Percentiles rank a stretch among this genome's conserved stretches.
phyloP scores from a whole-genome alignment of 306 rosid genomes.

The Phaseolus lunatus region DNA sequence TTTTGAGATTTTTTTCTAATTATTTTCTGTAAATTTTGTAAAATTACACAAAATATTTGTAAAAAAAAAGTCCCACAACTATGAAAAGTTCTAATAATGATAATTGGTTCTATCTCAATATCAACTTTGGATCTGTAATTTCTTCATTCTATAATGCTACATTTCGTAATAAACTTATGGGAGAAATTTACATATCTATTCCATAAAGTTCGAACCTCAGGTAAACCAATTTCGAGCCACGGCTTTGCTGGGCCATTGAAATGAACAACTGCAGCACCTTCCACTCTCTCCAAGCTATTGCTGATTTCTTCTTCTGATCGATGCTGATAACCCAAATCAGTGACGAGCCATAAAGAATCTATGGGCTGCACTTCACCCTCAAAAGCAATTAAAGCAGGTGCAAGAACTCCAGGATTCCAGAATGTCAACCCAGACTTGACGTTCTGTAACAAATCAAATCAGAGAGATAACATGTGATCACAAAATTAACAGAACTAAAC shows the following conservation, averaged over 20 bases:
- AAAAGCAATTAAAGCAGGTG: slow-evolving; percentile 76
- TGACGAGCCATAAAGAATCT: slow-evolving; percentile 70
- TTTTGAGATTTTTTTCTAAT: too few species aligned
- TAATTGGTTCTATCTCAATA: slow-evolving; percentile 46
- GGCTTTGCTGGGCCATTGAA: slow-evolving; percentile 96
- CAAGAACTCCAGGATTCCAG: slow-evolving; percentile 78
- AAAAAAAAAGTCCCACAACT: too few species aligned
- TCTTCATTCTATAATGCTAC: slow-evolving; percentile 64
- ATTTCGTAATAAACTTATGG: slow-evolving; percentile 67
- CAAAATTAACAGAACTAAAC: not conserved
- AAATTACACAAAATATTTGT: too few species aligned
- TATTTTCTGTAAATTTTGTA: too few species aligned
- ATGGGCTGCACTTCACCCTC: slow-evolving; percentile 72
- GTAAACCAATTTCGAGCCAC: slow-evolving; percentile 83
- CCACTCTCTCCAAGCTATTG: slow-evolving; percentile 48
- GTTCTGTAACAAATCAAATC: slow-evolving; percentile 53
- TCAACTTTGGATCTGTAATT: slow-evolving; percentile 45
- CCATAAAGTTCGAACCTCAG: slow-evolving; percentile 78
- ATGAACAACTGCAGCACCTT: slow-evolving; percentile 72
- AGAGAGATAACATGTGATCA: not conserved
- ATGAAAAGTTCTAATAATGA: too few species aligned
- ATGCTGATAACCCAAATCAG: slow-evolving; percentile 71
- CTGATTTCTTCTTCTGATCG: slow-evolving; percentile 50
- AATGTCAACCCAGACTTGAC: slow-evolving; percentile 60
- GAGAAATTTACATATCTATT: slow-evolving; percentile 70